Percentiles rank a stretch among this genome's conserved stretches.
Conservation (phyloP, 805 yeast genomes). For the Metschnikowia drakensbergensis region DNA sequence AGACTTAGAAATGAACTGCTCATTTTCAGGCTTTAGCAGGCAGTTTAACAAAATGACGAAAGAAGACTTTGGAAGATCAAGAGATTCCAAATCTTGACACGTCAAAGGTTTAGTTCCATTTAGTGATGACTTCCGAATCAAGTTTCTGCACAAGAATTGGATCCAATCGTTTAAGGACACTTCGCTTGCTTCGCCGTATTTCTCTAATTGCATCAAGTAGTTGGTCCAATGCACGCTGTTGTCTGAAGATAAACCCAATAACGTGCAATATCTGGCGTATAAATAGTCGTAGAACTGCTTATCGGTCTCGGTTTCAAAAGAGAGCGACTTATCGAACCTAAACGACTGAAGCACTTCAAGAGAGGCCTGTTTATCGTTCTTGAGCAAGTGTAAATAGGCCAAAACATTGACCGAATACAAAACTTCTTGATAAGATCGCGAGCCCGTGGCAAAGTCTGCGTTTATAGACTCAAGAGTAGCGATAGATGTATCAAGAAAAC, state of each 20-base stretch:
- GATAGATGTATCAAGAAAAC: conserved; percentile 16
- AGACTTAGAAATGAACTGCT: conserved; percentile 12
- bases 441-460: conserved; percentile 22
- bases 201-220: conserved; percentile 22
- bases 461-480: conserved; percentile 25
- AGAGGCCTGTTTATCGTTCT: conserved; percentile 23
- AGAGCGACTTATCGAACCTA: conserved; percentile 4
- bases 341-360: conserved; percentile 14
- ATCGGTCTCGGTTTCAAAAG: conserved; percentile 5
- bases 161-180: conserved; percentile 37
- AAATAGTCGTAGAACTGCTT: conserved; percentile 30
- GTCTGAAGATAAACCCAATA: conserved; percentile 26
- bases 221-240: conserved; percentile 26
- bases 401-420: conserved; percentile 31
- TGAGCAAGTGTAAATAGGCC: conserved; percentile 34
- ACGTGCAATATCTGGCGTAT: conserved; percentile 30
- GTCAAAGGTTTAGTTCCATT: conserved; percentile 17
- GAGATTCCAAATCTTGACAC: conserved; percentile 17
- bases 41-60: conserved; percentile 27
- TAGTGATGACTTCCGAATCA: conserved; percentile 18
- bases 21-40: conserved; percentile 23
- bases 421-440: conserved; percentile 27
- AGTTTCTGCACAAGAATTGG: conserved; percentile 23
- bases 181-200: conserved; percentile 23
- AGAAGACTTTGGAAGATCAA: conserved; percentile 22